Percentiles rank a stretch among this genome's conserved stretches.
Conservation (phyloP, 805 yeast species). For the Torulaspora microellipsoides region DNA sequence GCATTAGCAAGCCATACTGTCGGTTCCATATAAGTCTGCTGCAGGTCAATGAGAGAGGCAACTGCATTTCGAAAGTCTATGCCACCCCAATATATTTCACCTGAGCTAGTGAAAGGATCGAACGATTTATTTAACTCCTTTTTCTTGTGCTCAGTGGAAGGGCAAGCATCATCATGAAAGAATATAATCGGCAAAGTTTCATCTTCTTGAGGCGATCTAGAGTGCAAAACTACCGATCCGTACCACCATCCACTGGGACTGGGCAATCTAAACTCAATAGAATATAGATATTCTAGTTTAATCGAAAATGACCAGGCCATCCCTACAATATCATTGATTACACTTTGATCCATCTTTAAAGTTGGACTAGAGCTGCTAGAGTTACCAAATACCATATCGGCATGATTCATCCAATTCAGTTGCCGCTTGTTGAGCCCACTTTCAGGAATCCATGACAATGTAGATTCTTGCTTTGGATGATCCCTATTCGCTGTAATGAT, state of each 20-base stretch:
- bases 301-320: conserved; percentile 66
- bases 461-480: conserved; percentile 41
- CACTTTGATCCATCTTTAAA: conserved; percentile 8
- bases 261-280: conserved; percentile 81
- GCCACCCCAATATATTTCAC: conserved; percentile 86
- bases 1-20: conserved; percentile 78
- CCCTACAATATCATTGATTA: conserved; percentile 10
- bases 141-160: conserved; percentile 64
- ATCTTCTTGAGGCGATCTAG: conserved; percentile 41
- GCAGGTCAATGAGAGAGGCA: conserved; percentile 52
- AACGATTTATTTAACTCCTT: conserved; percentile 57
- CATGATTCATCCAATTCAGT: conserved; percentile 16
- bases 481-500: conserved; percentile 51
- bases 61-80: conserved; percentile 61
- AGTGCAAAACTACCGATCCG: conserved; percentile 77
- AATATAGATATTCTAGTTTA: conserved; percentile 55
- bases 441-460: conserved; percentile 28
- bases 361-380: conserved; percentile 40
- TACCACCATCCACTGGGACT: conserved; percentile 79
- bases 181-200: conserved; percentile 76
- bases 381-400: conserved; percentile 40
- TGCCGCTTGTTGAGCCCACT: conserved; percentile 12
- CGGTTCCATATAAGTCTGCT: conserved; percentile 65
- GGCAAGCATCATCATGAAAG: conserved; percentile 86
- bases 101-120: conserved; percentile 61